Conservation (phyloP, 768 basidiomycete species). For the Rhodotorula taiwanensis region DNA sequence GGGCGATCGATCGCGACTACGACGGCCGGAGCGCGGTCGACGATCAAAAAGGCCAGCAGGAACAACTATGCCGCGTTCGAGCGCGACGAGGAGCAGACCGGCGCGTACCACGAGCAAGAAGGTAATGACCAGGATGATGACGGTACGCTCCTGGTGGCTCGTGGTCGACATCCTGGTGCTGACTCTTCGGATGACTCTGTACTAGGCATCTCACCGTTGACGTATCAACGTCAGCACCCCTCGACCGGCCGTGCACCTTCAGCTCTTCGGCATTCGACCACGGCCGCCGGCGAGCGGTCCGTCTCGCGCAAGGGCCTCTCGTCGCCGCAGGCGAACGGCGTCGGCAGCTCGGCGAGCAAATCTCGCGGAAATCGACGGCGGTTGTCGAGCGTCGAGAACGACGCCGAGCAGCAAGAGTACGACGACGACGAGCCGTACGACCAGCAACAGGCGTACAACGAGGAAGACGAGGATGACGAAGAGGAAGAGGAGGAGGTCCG, state of each 20-base stretch:
- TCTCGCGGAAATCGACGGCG: background rate
- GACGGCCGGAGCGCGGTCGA: slow-evolving; percentile 2
- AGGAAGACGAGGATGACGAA: slow-evolving; percentile 4
- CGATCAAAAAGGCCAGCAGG: slow-evolving; percentile 1
- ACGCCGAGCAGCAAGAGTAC: background rate
- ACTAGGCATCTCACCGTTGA: slow-evolving; percentile 10
- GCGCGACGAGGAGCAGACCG: background rate
- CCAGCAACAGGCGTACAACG: background rate
- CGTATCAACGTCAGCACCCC: slow-evolving; percentile 9
- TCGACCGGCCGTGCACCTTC: slow-evolving; percentile 14
- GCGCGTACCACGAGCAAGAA: slow-evolving; percentile 9
- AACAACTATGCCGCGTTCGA: slow-evolving; percentile 1
- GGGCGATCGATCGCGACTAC: background rate
- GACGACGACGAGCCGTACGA: background rate
- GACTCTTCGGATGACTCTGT: background rate
- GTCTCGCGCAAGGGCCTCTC: slow-evolving; percentile 4
- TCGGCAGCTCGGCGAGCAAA: background rate
- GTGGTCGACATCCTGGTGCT: background rate
- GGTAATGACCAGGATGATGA: slow-evolving; percentile 23
- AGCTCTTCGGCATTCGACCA: slow-evolving; percentile 18
- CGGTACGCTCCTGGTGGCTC: background rate
- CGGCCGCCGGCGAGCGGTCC: slow-evolving; percentile 6
- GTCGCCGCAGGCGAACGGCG: background rate
- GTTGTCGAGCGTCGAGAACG: slow-evolving; percentile 7
- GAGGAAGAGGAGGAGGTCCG: slow-evolving; percentile 19